Percentiles rank a stretch among this genome's conserved stretches.
These are phyloP conservation scores for Colletotrichum magnum DNA, from an alignment of 2,329 filamentous ascomycete genomes.

Conservation along the genomic window DNA sequence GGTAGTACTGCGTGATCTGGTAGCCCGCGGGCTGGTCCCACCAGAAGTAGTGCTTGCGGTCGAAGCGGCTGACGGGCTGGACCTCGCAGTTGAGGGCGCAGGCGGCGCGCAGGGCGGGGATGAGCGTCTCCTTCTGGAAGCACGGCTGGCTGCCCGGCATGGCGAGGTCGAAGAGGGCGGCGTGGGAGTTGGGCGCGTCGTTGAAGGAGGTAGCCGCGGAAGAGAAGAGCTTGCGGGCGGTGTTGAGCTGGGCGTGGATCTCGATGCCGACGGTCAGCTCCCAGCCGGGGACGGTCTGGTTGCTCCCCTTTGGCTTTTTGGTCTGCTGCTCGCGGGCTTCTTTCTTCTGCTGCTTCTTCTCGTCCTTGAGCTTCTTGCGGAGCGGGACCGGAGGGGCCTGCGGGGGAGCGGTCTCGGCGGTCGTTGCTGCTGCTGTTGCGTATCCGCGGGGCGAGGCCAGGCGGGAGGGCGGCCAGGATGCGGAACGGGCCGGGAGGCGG, in stretches of 20 bases:
- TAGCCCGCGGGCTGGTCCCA: constrained; percentile 98
- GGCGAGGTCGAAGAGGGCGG: constrained; percentile 89
- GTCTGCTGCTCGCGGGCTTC: constrained; percentile 58
- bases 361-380: constrained; percentile 80
- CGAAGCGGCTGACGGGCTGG: constrained; percentile 84
- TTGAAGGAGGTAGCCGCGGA: constrained; percentile 74
- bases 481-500: constrained; percentile 35
- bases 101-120: constrained; percentile 92
- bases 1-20: constrained; percentile 97
- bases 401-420: constrained; percentile 45
- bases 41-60: constrained; percentile 99
- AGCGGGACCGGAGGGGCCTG: constrained; percentile 62
- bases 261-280: constrained; percentile 96
- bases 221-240: constrained; percentile 90
- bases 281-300: constrained; percentile 78
- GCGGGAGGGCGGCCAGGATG: constrained; percentile 23
- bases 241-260: constrained; percentile 97
- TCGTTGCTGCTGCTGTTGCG: constrained; percentile 31
- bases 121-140: constrained; percentile 85
- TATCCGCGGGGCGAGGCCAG: too few relatives aligned
- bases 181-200: constrained; percentile 85
- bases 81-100: constrained; percentile 86
- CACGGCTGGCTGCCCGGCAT: constrained; percentile 90
- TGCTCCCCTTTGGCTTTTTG: constrained; percentile 61
- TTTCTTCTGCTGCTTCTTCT: constrained; percentile 79